Evolutionary conservation across 2,329 filamentous ascomycete genomes (phyloP), one percentile per base, ranked within the genome.

Genomic region (Xylaria sp.): DNA sequence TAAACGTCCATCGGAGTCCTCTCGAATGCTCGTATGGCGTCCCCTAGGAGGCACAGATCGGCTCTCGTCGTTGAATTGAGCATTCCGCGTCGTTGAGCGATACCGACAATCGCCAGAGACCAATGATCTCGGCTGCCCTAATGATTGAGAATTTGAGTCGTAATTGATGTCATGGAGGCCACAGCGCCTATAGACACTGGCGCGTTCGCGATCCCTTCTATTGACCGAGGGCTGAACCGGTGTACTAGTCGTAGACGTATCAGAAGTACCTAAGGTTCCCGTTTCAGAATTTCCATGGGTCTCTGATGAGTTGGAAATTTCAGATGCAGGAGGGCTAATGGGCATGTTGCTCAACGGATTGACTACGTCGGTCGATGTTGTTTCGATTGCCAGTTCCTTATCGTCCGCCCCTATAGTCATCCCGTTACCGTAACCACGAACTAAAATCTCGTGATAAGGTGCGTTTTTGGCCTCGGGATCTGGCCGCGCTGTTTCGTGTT

Each of bases 361-460:
- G 3, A 21, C 34, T 36, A 17, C 30, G 14, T 59, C 42, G 11
- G 55, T 66, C 19, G 57, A 58, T 48, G 47, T 27, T 12, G 19
- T 42, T n/a, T 60, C 24, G 6, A 17, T 32, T 42, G 60, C 42
- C 12, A 53, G 57, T 8, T 63, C 47, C 11, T n/a, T 32, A 30
- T 55, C 27, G 14, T 55, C 27, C 12, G 55, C 55, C 3, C 81
- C 80, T 1, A 77, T 72, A 42, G 85, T 84, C 2, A 82, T 85
- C 1, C 85, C 85, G 57, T 88, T 87, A 9, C 85, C 86, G 66
- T 88, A 87, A 0, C 85, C 84, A 4, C 83, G 80, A 6, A 87
- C 81, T 0, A 87, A 78, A 32, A 87, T 87, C 72, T 88, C 86
- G 61, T 85, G 83, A 66, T 84, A 83, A 0, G 75, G 71, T 1